These are phyloP conservation scores for Tulasnella sp. DNA, from an alignment of 768 basidiomycete genomes.

Conservation along the genomic window DNA sequence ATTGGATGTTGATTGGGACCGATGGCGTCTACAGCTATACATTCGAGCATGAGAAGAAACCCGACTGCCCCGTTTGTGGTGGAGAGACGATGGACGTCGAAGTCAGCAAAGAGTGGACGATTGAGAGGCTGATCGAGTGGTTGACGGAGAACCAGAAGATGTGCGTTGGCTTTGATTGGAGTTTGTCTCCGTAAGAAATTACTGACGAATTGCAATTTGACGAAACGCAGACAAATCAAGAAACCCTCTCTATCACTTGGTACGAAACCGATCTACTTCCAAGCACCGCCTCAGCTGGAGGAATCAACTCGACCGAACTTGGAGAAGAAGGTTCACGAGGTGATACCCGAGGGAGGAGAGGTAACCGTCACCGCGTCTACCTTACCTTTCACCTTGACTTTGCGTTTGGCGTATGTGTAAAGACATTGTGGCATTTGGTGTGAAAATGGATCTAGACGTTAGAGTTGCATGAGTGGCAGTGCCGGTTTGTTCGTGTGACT, in stretches of 20 bases:
- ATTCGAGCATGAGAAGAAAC: slow-evolving; percentile 90
- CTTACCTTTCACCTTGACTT: slow-evolving; percentile 77
- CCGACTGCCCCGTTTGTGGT: slow-evolving; percentile 96
- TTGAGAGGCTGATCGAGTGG: slow-evolving; percentile 87
- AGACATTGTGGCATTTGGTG: background rate
- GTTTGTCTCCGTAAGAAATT: too few species aligned
- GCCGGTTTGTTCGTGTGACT: background rate
- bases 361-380: slow-evolving; percentile 86
- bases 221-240: slow-evolving; percentile 80
- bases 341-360: slow-evolving; percentile 76
- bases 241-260: slow-evolving; percentile 87
- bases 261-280: slow-evolving; percentile 82
- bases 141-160: slow-evolving; percentile 87
- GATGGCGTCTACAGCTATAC: slow-evolving; percentile 97
- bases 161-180: slow-evolving; percentile 65
- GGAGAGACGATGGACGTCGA: slow-evolving; percentile 80
- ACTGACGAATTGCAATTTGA: background rate
- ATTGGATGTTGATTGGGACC: slow-evolving; percentile 98
- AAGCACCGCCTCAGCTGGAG: slow-evolving; percentile 91
- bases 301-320: slow-evolving; percentile 88
- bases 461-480: background rate
- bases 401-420: slow-evolving; percentile 43
- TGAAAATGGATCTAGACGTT: background rate
- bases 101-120: slow-evolving; percentile 71
- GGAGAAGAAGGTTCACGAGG: slow-evolving; percentile 79